Conservation (phyloP, 208 protist species). For the Naegleria lovaniensis region DNA sequence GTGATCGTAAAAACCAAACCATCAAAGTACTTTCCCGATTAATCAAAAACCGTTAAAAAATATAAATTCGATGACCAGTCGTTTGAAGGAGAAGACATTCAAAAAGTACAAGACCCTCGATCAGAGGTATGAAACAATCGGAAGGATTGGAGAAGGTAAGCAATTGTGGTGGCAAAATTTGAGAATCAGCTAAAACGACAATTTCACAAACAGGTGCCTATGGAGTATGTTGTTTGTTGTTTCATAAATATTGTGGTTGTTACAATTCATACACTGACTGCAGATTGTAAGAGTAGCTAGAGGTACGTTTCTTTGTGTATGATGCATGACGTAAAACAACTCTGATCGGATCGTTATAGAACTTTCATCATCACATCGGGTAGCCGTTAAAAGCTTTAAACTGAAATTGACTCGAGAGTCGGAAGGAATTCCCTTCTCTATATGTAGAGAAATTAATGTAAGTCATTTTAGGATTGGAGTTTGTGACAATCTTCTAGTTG, state of each 20-base stretch:
- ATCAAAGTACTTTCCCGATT: not conserved
- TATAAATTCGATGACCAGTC: not conserved
- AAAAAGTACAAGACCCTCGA: not conserved
- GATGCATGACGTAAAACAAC: too few species aligned
- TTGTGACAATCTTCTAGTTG: not conserved
- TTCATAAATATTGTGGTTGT: too few species aligned
- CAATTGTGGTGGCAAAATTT: not conserved
- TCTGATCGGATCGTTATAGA: not conserved
- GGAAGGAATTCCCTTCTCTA: not conserved
- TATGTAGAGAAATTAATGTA: constrained; percentile 25
- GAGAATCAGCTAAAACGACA: not conserved
- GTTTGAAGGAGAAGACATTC: not conserved
- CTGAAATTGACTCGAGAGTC: constrained; percentile 2
- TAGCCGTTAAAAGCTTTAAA: constrained; percentile 12
- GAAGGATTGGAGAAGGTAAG: constrained; percentile 10
- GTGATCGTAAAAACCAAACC: too few species aligned
- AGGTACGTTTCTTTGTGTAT: not conserved
- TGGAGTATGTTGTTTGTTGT: not conserved
- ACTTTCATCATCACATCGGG: not conserved
- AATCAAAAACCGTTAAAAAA: not conserved
- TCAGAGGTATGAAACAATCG: not conserved
- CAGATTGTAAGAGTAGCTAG: not conserved
- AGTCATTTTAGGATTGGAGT: not conserved
- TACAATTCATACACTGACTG: too few species aligned
- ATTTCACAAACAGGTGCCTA: not conserved